A percentile compares a stretch with the other conserved stretches of the same genome.
These are phyloP conservation scores for Cutaneotrichosporon cyanovorans DNA, from an alignment of 1,284 basidiomycete genomes.

Conservation along the genomic window DNA sequence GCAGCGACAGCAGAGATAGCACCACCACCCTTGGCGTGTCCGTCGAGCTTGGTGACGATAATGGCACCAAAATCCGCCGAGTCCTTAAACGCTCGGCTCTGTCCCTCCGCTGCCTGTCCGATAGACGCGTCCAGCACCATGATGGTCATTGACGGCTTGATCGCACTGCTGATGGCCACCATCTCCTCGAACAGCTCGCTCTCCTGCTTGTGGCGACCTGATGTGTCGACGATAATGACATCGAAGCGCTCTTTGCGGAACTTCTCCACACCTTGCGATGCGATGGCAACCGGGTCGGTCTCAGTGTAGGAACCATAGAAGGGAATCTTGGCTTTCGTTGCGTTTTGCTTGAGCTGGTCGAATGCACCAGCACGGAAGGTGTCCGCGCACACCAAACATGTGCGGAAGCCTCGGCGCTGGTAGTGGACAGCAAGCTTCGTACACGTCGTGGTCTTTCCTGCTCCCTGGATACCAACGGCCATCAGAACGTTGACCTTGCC, in stretches of 20 bases:
- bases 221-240: constrained; percentile 98
- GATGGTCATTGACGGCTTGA: constrained; percentile 89
- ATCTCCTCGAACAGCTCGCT: constrained; percentile 96
- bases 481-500: constrained; percentile 93
- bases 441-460: constrained; percentile 97
- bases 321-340: constrained; percentile 96
- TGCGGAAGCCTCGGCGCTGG: constrained; percentile 92
- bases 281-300: constrained; percentile 93
- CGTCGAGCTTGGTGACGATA: constrained; percentile 99
- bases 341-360: constrained; percentile 85
- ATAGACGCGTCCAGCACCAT: constrained; percentile 68
- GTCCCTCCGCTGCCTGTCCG: constrained; percentile 96
- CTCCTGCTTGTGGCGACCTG: constrained; percentile 95
- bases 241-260: constrained; percentile 98
- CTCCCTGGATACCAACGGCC: constrained; percentile 94
- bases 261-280: constrained; percentile 86
- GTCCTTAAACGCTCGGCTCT: constrained; percentile 95
- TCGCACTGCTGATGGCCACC: constrained; percentile 89
- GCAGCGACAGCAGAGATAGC: constrained; percentile 94
- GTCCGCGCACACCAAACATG: constrained; percentile 98
- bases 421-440: constrained; percentile 97
- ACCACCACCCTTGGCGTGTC: constrained; percentile 97
- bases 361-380: constrained; percentile 99
- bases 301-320: constrained; percentile 99
- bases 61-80: constrained; percentile 97